Evolutionary conservation across 163 green algal species (phyloP), one percentile per base, ranked within the genome.

Genomic region (Scenedesmus sp.): DNA sequence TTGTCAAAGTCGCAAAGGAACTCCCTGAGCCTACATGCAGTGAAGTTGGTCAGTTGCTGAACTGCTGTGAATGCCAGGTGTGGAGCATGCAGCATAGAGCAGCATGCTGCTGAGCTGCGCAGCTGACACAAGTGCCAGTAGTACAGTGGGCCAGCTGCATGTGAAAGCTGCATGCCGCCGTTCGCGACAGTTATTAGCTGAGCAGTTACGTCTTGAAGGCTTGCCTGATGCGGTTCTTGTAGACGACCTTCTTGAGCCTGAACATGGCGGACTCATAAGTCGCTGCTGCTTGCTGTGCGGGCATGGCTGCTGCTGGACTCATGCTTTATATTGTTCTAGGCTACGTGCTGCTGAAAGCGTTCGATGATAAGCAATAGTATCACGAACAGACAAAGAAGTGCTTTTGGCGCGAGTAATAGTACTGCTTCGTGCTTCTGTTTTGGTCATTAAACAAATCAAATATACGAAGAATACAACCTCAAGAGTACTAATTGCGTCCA

Each of bases 1-100:
- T 95, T 96, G 92, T 97, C 96, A 84, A 98, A 97, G 91, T 97
- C 95, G 9, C 91, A 20, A 8, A 97, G 88, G 79, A 96, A 96
- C 46, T 96, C 92, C 87, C 91, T 90, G 20, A 96, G 85, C 55
- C 94, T 91, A 73, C 87, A 60, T 88, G 59, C 20, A 15, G 26
- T 46, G 13, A 34, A 6, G 3, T 20, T 70, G 9, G 56, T 88
- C 54, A 73, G 55, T 62, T 20, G 18, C 73, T 82, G 73, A 20
- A 82, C 16, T 76, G 66, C 16, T 82, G 2, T 9, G 16, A 82
- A 82, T 2, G 15, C 62, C 62, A 20, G 62, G 62, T 70, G 10
- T 16, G 15, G 16, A 52, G 73, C 73, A 82, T 84, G 34, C n/a
- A 60, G 77, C 77, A 23, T 60, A 26, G 57, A 57, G 62, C 12